Evolutionary conservation across 495 filamentous ascomycete genomes (phyloP).

Genomic region (Neurospora intermedia): DNA sequence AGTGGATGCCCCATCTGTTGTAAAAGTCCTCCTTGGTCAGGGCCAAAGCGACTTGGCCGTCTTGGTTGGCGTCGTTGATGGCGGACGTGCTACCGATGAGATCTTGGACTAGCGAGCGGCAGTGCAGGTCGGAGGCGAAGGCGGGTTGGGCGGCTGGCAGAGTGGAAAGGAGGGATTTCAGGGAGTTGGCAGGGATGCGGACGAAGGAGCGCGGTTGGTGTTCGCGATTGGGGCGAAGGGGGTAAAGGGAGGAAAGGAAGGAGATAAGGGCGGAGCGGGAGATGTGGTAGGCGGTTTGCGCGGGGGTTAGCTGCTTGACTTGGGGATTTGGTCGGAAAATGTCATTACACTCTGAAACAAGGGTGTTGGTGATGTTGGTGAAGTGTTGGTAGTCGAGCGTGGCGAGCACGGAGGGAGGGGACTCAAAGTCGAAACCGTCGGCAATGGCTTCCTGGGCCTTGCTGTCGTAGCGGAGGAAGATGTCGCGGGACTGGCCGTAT

Average conservation of each 20-base stretch:
- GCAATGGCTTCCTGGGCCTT: background rate
- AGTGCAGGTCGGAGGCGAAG: constrained; percentile 7
- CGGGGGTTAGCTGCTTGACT: constrained; percentile 7
- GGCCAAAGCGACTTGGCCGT: constrained; percentile 30
- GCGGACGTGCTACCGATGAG: constrained; percentile 15
- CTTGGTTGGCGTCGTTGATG: constrained; percentile 1
- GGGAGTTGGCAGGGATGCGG: constrained; percentile 17
- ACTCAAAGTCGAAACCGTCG: constrained; percentile 1
- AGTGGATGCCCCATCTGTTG: constrained; percentile 32
- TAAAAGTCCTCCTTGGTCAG: constrained; percentile 19
- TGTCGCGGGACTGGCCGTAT: constrained; percentile 38
- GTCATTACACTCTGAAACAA: background rate
- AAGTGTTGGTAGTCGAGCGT: constrained; percentile 20
- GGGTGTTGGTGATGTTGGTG: constrained; percentile 1
- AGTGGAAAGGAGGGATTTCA: background rate
- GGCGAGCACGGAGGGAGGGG: constrained; percentile 12
- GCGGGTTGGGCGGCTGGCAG: constrained; percentile 8
- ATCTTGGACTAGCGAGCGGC: constrained; percentile 28
- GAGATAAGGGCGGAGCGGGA: constrained; percentile 30
- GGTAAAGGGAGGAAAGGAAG: constrained; percentile 27
- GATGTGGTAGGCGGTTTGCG: constrained; percentile 29
- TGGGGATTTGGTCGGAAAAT: background rate
- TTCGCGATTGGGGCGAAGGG: constrained; percentile 14
- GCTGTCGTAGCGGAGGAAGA: constrained; percentile 22
- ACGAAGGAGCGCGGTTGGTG: constrained; percentile 18